Evolutionary conservation across 2,329 filamentous ascomycete genomes (phyloP).

Genomic region (Diplocarpon rosae): DNA sequence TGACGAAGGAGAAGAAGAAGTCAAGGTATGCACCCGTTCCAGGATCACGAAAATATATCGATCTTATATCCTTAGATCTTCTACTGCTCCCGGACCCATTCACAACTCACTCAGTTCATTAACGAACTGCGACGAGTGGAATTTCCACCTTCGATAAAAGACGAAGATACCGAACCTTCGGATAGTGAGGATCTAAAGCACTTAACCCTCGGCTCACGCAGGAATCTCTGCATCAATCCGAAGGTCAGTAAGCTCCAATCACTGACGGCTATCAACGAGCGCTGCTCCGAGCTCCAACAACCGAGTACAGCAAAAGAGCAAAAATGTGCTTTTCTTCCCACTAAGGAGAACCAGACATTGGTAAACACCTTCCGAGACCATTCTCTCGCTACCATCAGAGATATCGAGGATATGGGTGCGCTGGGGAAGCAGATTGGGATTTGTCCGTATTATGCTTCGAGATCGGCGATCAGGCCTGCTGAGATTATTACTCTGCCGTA

Average conservation of each 20-base stretch:
- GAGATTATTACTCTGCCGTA: constrained; percentile 93
- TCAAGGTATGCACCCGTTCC: constrained; percentile 35
- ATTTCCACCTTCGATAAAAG: constrained; percentile 46
- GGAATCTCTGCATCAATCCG: constrained; percentile 75
- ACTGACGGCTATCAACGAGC: constrained; percentile 80
- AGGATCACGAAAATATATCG: background rate
- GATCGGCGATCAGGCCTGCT: constrained; percentile 67
- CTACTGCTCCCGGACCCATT: constrained; percentile 65
- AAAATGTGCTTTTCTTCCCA: constrained; percentile 67
- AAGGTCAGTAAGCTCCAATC: constrained; percentile 60
- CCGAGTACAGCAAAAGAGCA: constrained; percentile 48
- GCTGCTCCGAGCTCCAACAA: constrained; percentile 83
- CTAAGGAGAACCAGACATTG: constrained; percentile 59
- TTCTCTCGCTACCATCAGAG: constrained; percentile 70
- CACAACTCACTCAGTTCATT: constrained; percentile 60
- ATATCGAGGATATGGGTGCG: constrained; percentile 81
- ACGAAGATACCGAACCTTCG: constrained; percentile 24
- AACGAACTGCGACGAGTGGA: constrained; percentile 53
- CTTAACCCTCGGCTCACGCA: constrained; percentile 56
- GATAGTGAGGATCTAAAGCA: constrained; percentile 51
- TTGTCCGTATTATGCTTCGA: constrained; percentile 94
- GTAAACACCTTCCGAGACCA: constrained; percentile 78
- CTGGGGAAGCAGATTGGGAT: constrained; percentile 70
- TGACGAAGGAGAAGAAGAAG: constrained; percentile 42
- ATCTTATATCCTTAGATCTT: constrained; percentile 39